These are phyloP conservation scores for Barnettozyma sucrosica DNA, from an alignment of 805 yeast genomes.

Conservation along the genomic window DNA sequence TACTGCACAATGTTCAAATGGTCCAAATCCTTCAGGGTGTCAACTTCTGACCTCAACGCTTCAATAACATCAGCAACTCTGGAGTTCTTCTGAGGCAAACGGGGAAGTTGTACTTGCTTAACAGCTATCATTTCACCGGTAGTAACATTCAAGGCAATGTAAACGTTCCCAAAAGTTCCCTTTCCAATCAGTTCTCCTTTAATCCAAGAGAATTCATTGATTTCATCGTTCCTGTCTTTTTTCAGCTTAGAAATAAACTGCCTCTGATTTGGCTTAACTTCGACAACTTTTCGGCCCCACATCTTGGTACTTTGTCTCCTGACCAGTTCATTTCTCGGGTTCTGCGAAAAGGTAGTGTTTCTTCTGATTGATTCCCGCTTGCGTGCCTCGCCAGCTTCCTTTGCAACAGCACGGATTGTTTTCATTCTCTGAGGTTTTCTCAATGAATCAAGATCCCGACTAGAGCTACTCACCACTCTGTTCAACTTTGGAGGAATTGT, in stretches of 20 bases:
- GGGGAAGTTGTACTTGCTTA: slow-evolving; percentile 78
- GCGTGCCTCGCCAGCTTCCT: slow-evolving; percentile 73
- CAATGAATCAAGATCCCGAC: slow-evolving; percentile 16
- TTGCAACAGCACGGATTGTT: slow-evolving; percentile 88
- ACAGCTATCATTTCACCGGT: slow-evolving; percentile 99
- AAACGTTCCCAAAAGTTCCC: slow-evolving; percentile 95
- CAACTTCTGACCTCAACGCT: slow-evolving; percentile 85
- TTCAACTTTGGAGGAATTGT: slow-evolving; percentile 9
- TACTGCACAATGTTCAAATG: slow-evolving; percentile 95
- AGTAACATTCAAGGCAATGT: slow-evolving; percentile 85
- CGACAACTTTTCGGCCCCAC: slow-evolving; percentile 96
- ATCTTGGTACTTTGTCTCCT: slow-evolving; percentile 83
- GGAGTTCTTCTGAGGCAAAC: slow-evolving; percentile 32
- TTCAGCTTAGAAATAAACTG: slow-evolving; percentile 57
- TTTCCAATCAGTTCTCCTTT: slow-evolving; percentile 95
- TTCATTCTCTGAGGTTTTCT: slow-evolving; percentile 62
- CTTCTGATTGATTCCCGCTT: slow-evolving; percentile 29
- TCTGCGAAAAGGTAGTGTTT: slow-evolving; percentile 9
- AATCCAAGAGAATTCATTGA: slow-evolving; percentile 92
- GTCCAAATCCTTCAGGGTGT: slow-evolving; percentile 88
- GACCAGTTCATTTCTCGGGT: slow-evolving; percentile 33
- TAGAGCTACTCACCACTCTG: slow-evolving; percentile 18
- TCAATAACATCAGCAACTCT: slow-evolving; percentile 60
- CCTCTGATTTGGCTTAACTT: slow-evolving; percentile 70
- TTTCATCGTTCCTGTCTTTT: slow-evolving; percentile 54